Evolutionary conservation across 805 yeast genomes (phyloP), one percentile per base, ranked within the genome.

Genomic region (Kazachstania africana): DNA sequence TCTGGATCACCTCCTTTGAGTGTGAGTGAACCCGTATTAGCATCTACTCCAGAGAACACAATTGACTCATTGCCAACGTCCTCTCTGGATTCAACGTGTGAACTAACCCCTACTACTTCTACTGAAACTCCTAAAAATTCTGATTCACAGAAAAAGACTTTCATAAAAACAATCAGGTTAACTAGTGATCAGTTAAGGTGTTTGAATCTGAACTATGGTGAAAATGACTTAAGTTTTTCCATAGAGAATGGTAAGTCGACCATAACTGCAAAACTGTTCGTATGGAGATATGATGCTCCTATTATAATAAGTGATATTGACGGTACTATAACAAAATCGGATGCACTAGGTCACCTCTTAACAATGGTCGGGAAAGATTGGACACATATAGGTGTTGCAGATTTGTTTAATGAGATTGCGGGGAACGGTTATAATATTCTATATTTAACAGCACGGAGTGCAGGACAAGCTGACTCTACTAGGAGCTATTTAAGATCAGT

Each of bases 321-420:
- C 55, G 98, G 98, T 12, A 91, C 98, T 2, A 91, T 91, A 42
- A 91, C 98, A 12, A 87, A 85, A 56, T 85, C 96, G 1, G 98
- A 91, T 60, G 98, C 98, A 0, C 62, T 91, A 47, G 98, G 98
- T 3, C 98, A 91, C 57, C 88, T 91, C 2, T 63, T 91, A 55
- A 85, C 91, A 12, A 75, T 88, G 74, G 63, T 91, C 23, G 98
- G 98, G 4, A 72, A 84, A 44, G 98, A 91, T 60, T 91, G 98
- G 98, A 91, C 98, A 0, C 98, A 91, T 53, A 72, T 75, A 2
- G 98, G 98, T 20, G 98, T 91, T 25, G 95, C 96, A 3, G 76
- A 77, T 47, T 60, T 91, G 35, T 91, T 87, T 51, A 74, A 73
- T n/a, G 98, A 91, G 53, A 91, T 91, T 39, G 50, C 68, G 27